Evolutionary conservation across 768 basidiomycete species (phyloP), one percentile per base, ranked within the genome.

Genomic region (Lactarius tabidus): DNA sequence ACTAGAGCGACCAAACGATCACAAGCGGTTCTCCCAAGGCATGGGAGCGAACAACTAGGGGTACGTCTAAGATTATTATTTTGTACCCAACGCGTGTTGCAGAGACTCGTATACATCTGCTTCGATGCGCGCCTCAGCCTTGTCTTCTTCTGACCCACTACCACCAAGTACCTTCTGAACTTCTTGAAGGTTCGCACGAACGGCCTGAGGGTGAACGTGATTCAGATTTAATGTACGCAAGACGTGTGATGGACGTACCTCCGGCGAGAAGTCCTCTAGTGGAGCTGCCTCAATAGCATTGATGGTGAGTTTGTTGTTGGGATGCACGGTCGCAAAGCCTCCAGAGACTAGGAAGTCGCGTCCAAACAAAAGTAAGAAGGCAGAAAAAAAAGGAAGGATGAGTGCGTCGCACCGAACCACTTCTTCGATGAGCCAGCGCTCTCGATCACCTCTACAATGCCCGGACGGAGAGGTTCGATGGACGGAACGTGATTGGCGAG

Each of bases 401-500:
- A 59, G 62, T 20, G 43, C 8, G 35, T 79, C 93, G 73, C 75
- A 97, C 97, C 92, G 74, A 98, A 99, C 89, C 91, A 98, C 81
- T 96, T 98, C 84, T 97, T 95, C 63, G 88, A 84, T 41, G 81
- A 76, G 73, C 83, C 84, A 59, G 80, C 82, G 14, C 86, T 79
- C 79, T 98, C 96, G 69, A 98, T 85, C 70, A 99, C 89, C 78
- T 99, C 97, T 60, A 99, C 81, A 64, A 98, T 82, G 75, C 97
- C 97, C 48, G 97, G 90, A 74, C 92, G 91, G 61, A 99, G 83
- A 56, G 96, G 84, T 77, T 99, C 97, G 64, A 98, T 90, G n/a
- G 94, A 91, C 35, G 97, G 90, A 62, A 98, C 95, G 79, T 99
- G 97, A 84, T 96, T 97, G 71, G 96, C 93, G 66, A 99, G 88